Conservation (phyloP, 441 rosid genomes). For the Croton setiger region DNA sequence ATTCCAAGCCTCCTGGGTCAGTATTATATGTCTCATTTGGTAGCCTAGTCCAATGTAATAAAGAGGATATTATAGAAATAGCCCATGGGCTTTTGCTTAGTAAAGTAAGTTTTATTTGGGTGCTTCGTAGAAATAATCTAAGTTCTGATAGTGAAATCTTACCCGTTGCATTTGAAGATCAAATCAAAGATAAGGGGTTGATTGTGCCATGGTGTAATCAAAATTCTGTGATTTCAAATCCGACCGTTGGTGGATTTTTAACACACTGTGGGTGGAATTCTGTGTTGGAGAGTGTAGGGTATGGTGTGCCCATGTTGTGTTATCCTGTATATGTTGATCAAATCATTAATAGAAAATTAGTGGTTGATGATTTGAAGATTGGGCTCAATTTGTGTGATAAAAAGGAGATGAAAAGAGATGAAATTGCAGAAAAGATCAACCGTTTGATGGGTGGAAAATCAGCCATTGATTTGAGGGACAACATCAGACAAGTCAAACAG, state of each 20-base stretch:
- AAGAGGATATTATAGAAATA: slow-evolving; percentile 47
- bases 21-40: slow-evolving; percentile 69
- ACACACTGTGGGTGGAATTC: slow-evolving; percentile 82
- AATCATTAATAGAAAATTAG: slow-evolving; percentile 59
- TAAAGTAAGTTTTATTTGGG: slow-evolving; percentile 52
- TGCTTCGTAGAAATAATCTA: slow-evolving; percentile 42
- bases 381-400: slow-evolving; percentile 50
- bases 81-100: slow-evolving; percentile 55
- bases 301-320: slow-evolving; percentile 49
- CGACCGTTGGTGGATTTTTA: slow-evolving; percentile 56
- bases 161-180: slow-evolving; percentile 36
- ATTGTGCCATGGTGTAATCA: slow-evolving; percentile 52
- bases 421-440: slow-evolving; percentile 38
- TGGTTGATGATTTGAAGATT: slow-evolving; percentile 63
- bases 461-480: slow-evolving; percentile 28
- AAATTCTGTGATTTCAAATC: slow-evolving; percentile 24
- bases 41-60: slow-evolving; percentile 59
- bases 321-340: slow-evolving; percentile 62
- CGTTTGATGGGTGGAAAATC: slow-evolving; percentile 41
- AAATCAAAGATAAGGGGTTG: slow-evolving; percentile 1
- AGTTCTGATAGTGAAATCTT: slow-evolving; percentile 50
- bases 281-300: slow-evolving; percentile 42
- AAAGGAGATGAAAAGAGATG: slow-evolving; percentile 33
- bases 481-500: slow-evolving; percentile 37
- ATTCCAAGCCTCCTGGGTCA: slow-evolving; percentile 37